Evolutionary conservation across 1,284 basidiomycete genomes (phyloP).

Genomic region (Cerioporus squamosus): DNA sequence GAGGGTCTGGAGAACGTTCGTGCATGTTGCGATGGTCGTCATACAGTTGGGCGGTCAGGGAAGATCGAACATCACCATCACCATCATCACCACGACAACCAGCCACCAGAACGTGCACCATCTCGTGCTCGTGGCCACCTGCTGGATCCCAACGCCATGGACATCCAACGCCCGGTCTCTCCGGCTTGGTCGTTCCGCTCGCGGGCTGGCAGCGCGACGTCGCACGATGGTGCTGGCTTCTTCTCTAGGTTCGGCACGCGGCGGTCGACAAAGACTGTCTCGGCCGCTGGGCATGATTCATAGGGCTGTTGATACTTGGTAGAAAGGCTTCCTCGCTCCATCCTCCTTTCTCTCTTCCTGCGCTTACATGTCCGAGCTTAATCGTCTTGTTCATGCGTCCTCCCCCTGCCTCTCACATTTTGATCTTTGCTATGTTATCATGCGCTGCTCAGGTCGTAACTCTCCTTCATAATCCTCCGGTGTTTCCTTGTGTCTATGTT

Average conservation of each 20-base stretch:
- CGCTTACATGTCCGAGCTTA: constrained; percentile 2
- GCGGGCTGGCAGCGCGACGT: constrained; percentile 67
- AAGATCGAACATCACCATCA: constrained; percentile 55
- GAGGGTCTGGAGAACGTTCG: constrained; percentile 95
- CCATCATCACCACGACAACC: constrained; percentile 53
- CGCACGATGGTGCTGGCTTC: constrained; percentile 62
- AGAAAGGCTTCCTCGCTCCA: background rate
- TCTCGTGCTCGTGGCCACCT: constrained; percentile 40
- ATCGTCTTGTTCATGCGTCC: constrained; percentile 12
- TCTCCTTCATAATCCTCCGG: constrained; percentile 26
- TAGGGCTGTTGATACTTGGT: constrained; percentile 14
- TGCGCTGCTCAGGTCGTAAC: constrained; percentile 23
- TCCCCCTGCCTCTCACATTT: constrained; percentile 1
- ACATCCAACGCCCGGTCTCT: constrained; percentile 66
- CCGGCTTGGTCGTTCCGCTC: constrained; percentile 85
- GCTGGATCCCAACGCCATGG: constrained; percentile 50
- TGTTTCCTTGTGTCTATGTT: constrained; percentile 25
- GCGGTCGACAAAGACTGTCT: constrained; percentile 58
- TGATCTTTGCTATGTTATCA: constrained; percentile 20
- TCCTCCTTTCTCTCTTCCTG: background rate
- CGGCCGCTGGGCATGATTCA: constrained; percentile 26
- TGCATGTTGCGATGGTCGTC: constrained; percentile 93
- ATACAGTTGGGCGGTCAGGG: constrained; percentile 73
- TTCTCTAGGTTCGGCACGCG: constrained; percentile 77
- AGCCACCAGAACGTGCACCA: constrained; percentile 32